These are phyloP conservation scores for Tulasnella sp. DNA, from an alignment of 768 basidiomycete genomes.

Conservation along the genomic window DNA sequence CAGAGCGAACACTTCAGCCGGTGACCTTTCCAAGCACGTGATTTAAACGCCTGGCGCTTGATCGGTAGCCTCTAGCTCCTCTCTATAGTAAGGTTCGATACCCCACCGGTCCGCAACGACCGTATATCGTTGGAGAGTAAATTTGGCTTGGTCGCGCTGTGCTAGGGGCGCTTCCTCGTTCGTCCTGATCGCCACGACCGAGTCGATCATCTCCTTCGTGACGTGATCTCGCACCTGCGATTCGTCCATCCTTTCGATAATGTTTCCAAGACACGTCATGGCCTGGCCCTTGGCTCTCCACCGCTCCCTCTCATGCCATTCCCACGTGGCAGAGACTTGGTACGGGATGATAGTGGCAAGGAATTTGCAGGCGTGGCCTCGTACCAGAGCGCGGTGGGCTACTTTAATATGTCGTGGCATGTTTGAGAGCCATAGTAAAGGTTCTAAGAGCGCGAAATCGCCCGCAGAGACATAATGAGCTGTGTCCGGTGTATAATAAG, in stretches of 20 bases:
- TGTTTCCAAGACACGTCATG: background rate
- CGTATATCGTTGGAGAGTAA: background rate
- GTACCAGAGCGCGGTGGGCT: background rate
- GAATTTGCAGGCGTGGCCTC: background rate
- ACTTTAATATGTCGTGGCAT: background rate
- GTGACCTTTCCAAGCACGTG: background rate
- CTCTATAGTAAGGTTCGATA: background rate
- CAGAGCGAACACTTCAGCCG: too few species aligned
- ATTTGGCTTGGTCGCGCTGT: background rate
- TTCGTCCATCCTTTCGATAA: background rate
- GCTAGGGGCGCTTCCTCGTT: background rate
- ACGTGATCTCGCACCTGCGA: background rate
- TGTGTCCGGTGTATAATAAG: background rate
- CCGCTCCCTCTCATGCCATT: background rate
- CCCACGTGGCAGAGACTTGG: background rate
- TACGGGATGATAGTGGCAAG: background rate
- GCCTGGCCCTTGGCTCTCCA: background rate
- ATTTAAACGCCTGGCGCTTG: background rate
- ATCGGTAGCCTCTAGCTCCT: background rate
- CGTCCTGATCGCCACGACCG: background rate
- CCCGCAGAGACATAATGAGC: background rate
- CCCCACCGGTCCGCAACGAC: background rate
- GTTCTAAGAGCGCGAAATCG: background rate
- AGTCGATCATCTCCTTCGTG: background rate
- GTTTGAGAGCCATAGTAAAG: background rate